Conservation (phyloP, 805 yeast genomes). For the Lipomyces yamadae region DNA sequence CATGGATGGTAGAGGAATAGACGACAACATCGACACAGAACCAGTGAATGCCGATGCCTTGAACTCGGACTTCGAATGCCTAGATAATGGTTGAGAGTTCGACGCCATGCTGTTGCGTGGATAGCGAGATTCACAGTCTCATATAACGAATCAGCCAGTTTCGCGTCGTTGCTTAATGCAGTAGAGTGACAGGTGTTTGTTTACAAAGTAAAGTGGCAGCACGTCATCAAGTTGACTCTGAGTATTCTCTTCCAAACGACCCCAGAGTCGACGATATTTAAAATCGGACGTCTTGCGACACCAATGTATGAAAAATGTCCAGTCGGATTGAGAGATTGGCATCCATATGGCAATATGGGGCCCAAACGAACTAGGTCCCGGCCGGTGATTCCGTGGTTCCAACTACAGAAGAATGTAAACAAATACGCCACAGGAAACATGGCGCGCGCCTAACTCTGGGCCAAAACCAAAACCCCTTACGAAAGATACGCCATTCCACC, state of each 20-base stretch:
- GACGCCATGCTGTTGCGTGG: background rate
- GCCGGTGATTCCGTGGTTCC: no score
- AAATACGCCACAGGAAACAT: no score
- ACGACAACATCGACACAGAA: background rate
- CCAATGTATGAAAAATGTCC: background rate
- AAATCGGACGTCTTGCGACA: background rate
- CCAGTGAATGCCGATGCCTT: background rate
- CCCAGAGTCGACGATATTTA: no score
- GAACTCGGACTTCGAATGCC: background rate
- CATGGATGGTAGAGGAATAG: conserved; percentile 1
- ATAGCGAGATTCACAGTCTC: background rate
- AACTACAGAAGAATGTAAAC: no score
- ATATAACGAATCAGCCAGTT: background rate
- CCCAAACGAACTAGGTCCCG: no score
- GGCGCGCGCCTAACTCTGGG: no score
- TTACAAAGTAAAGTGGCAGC: background rate
- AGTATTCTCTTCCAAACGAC: background rate
- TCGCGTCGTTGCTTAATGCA: background rate
- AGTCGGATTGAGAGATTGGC: background rate
- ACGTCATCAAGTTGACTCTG: background rate
- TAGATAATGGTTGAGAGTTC: background rate
- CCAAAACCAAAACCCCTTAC: no score
- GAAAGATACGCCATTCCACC: no score
- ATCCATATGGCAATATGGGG: no score
- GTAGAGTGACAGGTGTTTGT: background rate